phyloP scores from a whole-genome alignment of 148 eudicot species.

The Tetragonia tetragonoides region DNA sequence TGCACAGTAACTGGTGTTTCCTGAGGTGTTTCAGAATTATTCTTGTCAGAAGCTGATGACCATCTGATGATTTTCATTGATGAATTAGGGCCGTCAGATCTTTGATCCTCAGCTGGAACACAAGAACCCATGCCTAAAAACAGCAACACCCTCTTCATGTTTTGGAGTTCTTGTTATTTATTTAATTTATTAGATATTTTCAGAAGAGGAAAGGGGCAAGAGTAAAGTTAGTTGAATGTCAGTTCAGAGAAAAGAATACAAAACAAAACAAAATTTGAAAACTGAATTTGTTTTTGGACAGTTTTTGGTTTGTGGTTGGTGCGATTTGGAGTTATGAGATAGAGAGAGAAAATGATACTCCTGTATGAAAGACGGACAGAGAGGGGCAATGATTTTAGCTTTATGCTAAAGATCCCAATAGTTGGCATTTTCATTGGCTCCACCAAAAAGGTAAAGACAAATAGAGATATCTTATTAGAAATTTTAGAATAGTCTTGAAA shows the following conservation, averaged over 20 bases:
- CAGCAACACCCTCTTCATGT: conserved; percentile 25
- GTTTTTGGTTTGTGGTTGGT: conserved; percentile 26
- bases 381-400: conserved; percentile 21
- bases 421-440: conserved; percentile 21
- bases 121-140: conserved; percentile 28
- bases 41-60: conserved; percentile 7
- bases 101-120: background rate
- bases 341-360: conserved; percentile 1
- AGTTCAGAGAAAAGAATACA: background rate
- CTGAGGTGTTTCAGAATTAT: background rate
- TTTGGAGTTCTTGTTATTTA: conserved; percentile 6
- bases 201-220: background rate
- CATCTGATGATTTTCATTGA: background rate
- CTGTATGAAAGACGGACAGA: background rate
- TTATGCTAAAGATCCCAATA: conserved; percentile 34
- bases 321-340: conserved; percentile 10
- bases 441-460: conserved; percentile 25
- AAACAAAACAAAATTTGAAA: background rate
- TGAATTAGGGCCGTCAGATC: background rate
- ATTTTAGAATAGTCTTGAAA: conserved; percentile 29
- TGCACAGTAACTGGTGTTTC: conserved; percentile 22
- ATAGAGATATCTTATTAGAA: background rate
- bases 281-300: conserved; percentile 24
- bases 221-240: background rate
- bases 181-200: conserved; percentile 6